Percentiles rank a stretch among this genome's conserved stretches.
Evolutionary conservation across 257 asterid species (phyloP).

Genomic region (Fraxinus anomala): DNA sequence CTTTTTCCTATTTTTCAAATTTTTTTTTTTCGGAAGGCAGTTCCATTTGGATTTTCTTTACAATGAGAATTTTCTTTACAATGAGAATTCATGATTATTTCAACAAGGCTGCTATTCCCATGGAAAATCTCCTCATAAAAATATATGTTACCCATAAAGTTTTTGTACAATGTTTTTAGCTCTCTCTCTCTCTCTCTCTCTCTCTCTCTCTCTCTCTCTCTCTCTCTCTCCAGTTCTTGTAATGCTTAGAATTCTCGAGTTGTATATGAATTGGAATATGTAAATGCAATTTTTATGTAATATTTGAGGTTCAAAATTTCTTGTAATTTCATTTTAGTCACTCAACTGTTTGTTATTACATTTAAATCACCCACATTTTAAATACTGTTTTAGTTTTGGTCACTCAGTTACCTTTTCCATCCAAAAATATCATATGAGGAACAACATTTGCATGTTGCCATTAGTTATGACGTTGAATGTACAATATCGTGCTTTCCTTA

Average conservation of each 20-base stretch:
- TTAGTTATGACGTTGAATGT: no score
- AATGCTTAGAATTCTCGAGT: slow-evolving; percentile 26
- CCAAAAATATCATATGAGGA: no score
- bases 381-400: no score
- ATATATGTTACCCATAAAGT: slow-evolving; percentile 25
- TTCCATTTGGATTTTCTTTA: slow-evolving; percentile 32
- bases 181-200: background rate
- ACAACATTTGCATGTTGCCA: no score
- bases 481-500: no score
- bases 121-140: slow-evolving; percentile 29
- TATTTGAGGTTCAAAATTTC: slow-evolving; percentile 12
- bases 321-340: background rate
- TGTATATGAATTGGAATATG: slow-evolving; percentile 39
- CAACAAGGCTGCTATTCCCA: slow-evolving; percentile 29
- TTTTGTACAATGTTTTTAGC: slow-evolving; percentile 25
- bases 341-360: no score
- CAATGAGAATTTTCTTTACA: slow-evolving; percentile 23
- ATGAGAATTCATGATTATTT: slow-evolving; percentile 19
- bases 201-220: background rate
- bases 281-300: slow-evolving; percentile 36
- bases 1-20: slow-evolving; percentile 8
- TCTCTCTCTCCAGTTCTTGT: background rate
- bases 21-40: slow-evolving; percentile 32
- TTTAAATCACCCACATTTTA: no score
- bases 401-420: no score